Evolutionary conservation across 768 basidiomycete genomes (phyloP), one percentile per base, ranked within the genome.

Genomic region (Termitomyces sp.): DNA sequence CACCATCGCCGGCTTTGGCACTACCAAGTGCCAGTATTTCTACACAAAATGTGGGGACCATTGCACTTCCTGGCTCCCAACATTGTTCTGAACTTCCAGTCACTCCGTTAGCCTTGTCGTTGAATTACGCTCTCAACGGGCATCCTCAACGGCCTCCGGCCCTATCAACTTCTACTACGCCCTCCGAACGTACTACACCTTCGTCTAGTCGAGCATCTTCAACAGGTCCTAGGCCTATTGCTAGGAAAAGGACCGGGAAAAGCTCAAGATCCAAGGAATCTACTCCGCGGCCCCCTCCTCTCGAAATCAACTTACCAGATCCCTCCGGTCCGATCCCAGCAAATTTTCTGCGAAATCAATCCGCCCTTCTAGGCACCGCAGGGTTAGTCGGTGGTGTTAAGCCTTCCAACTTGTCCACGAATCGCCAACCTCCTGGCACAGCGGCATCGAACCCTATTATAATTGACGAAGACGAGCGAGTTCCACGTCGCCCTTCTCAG

Each of bases 41-140:
- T 73, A 74, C 79, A 85, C 80, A 88, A 88, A 91, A 92, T 83
- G 90, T 92, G 90, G 90, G 89, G 90, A 87, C 90, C 88, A 91
- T 91, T 92, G 90, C 90, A 92, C 90, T 92, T 90, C 88, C 88
- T 91, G 90, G 90, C 84, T 89, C 88, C 89, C 90, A 88, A 78
- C 79, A 76, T 73, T 79, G 77, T 88, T 88, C 88, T 91, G 87
- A 92, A 91, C 80, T 86, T 76, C 81, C 88, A 75, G 80, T 86
- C 78, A 75, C 83, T 78, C 84, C 86, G 83, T 72, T 86, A 90
- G 88, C 83, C 78, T 80, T 79, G 76, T 79, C 80, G 71, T 74
- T 78, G 74, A 78, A 72, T 65, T 71, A 69, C 69, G 69, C 68
- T 62, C 63, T 44, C 41, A 61, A 57, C 43, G 61, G 53, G 61